Conservation (phyloP, 768 basidiomycete species). For the Agaricus blazei region DNA sequence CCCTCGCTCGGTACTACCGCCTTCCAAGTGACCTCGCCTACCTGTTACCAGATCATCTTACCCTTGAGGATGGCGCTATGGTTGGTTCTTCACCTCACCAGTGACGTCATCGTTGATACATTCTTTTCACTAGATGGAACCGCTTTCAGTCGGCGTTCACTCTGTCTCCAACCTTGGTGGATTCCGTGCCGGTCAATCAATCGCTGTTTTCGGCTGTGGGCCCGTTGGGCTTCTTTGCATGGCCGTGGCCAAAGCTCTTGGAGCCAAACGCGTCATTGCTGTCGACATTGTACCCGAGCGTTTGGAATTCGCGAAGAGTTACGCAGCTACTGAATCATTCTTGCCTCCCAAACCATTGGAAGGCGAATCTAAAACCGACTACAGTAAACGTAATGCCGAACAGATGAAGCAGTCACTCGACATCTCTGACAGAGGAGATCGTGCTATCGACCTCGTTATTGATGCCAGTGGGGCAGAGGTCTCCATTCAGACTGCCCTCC, state of each 20-base stretch:
- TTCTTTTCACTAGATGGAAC: conserved; percentile 67
- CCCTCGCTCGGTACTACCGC: conserved; percentile 80
- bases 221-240: conserved; percentile 87
- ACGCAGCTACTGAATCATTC: conserved; percentile 78
- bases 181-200: conserved; percentile 67
- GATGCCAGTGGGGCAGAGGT: conserved; percentile 93
- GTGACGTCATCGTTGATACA: background rate
- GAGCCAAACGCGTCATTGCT: conserved; percentile 79
- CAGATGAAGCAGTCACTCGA: conserved; percentile 60
- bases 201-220: conserved; percentile 85
- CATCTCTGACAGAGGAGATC: conserved; percentile 65
- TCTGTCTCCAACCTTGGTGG: conserved; percentile 74
- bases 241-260: conserved; percentile 94
- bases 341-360: conserved; percentile 54
- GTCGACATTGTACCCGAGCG: conserved; percentile 75
- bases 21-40: conserved; percentile 85
- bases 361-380: conserved; percentile 64
- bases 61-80: conserved; percentile 94
- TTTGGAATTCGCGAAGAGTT: conserved; percentile 80
- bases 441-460: conserved; percentile 78
- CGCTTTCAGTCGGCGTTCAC: conserved; percentile 89
- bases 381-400: conserved; percentile 67
- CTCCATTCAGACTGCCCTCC: conserved; percentile 83
- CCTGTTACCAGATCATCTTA: conserved; percentile 74
- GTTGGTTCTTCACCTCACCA: conserved; percentile 28